A percentile compares a stretch with the other conserved stretches of the same genome.
phyloP scores from a whole-genome alignment of 2,329 filamentous ascomycete species.

The Arthrobotrys musiformis region DNA sequence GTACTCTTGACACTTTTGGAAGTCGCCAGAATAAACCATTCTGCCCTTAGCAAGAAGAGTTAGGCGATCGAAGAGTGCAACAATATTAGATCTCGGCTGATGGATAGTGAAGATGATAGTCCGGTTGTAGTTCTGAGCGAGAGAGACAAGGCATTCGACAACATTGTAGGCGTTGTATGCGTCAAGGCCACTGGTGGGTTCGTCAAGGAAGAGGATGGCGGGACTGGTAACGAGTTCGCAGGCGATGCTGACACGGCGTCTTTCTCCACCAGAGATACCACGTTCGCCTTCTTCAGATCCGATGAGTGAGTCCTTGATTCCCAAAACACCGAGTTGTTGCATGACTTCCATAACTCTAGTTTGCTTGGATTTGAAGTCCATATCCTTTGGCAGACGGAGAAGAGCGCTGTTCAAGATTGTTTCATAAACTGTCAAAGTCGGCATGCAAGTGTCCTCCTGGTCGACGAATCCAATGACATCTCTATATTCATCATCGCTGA shows the following conservation, averaged over 20 bases:
- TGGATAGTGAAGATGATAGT: constrained; percentile 99
- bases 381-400: constrained; percentile 88
- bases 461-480: constrained; percentile 96
- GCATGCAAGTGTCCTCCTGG: constrained; percentile 96
- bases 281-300: constrained; percentile 95
- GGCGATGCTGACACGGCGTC: constrained; percentile 93
- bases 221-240: constrained; percentile 98
- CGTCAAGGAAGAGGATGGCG: constrained; percentile 95
- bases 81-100: constrained; percentile 97
- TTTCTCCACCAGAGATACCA: constrained; percentile 96
- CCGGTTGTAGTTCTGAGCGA: constrained; percentile 95
- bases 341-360: constrained; percentile 92
- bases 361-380: constrained; percentile 87
- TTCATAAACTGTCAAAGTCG: constrained; percentile 95
- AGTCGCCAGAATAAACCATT: constrained; percentile 92
- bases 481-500: constrained; percentile 84
- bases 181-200: constrained; percentile 94
- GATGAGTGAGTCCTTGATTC: constrained; percentile 93
- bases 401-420: constrained; percentile 95
- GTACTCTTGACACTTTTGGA: constrained; percentile 86
- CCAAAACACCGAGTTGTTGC: constrained; percentile 91
- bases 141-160: constrained; percentile 90
- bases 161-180: constrained; percentile 99
- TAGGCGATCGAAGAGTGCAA: constrained; percentile 94
- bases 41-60: constrained; percentile 87